Evolutionary conservation across 306 rosid genomes (phyloP), one percentile per base, ranked within the genome.

Genomic region (Cucurbita maxima): DNA sequence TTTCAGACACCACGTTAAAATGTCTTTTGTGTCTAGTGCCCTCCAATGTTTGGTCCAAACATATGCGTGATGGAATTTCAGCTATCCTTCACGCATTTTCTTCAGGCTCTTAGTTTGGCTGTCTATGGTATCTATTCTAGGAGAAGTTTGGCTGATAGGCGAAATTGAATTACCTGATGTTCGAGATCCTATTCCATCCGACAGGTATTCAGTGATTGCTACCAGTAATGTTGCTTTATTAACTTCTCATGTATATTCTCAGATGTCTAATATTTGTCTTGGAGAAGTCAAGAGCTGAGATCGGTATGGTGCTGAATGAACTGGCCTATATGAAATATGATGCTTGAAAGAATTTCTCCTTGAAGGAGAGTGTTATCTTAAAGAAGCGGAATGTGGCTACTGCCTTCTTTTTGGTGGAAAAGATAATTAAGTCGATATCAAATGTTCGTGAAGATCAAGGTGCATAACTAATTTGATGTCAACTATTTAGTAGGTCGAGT

Each of bases 211-310:
- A 66, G 34, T 73, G 44, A 44, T 75, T 48, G 56, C 20, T 67
- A 45, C 58, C 58, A 25, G 72, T 10, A 53, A 15, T 34, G 43
- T 3, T 61, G 48, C 51, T 48, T 50, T 16, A 13, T 52, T 9
- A 75, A 25, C n/a, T 34, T 18, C 20, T 30, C 47, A 3, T 54
- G 37, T 51, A 5, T 51, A 47, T 4, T 43, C 66, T 16, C 80
- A 94, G 98, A 94, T 90, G 97, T 76, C 86, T 90, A 75, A 82
- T 94, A 81, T 95, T 94, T 80, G 89, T 94, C 79, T 78, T 94
- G 79, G 96, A 87, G 91, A 96, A 94, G 78, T 89, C 97, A 15
- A 87, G 96, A 83, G 94, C 90, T 78, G 98, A 94, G 88, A 86
- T 94, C 78, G 97, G 96, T 30, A 97, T 94, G 79, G 84, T 90